Conservation (phyloP, 176 grass and related monocot species). For the Rhynchospora pubera region DNA sequence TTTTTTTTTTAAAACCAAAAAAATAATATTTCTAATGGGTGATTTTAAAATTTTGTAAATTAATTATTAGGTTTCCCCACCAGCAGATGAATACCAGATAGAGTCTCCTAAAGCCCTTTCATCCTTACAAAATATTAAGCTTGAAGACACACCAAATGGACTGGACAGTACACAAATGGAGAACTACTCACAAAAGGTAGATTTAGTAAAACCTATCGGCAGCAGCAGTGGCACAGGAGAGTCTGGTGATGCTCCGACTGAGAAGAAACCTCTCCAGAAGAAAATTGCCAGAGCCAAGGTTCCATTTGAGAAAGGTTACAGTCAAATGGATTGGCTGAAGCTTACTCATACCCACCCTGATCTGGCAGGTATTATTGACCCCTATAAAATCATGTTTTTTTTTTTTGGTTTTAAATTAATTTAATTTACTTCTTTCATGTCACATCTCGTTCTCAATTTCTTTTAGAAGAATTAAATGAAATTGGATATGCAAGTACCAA, state of each 20-base stretch:
- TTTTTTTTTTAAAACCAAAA: not conserved
- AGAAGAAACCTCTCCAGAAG: conserved; percentile 49
- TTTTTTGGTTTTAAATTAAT: not conserved
- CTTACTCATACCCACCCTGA: conserved; percentile 72
- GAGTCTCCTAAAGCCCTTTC: conserved; percentile 63
- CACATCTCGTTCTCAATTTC: not conserved
- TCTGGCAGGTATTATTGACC: conserved; percentile 51
- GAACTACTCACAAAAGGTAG: too few relatives aligned
- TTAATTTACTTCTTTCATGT: not conserved
- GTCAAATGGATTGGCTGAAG: conserved; percentile 94
- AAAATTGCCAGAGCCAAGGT: conserved; percentile 63
- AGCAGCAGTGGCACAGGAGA: not conserved
- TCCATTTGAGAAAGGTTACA: conserved; percentile 87
- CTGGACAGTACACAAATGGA: conserved; percentile 13
- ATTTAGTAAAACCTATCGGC: conserved; percentile 20
- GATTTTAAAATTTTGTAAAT: not conserved
- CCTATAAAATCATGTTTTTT: not conserved
- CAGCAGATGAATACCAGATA: conserved; percentile 31
- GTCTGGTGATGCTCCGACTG: conserved; percentile 17
- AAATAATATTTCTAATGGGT: not conserved
- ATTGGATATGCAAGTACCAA: not conserved
- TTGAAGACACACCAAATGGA: conserved; percentile 29
- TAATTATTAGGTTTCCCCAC: conserved; percentile 37
- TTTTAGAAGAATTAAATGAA: not conserved
- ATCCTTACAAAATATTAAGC: conserved; percentile 39